These are phyloP conservation scores for Populus pruinosa DNA, from an alignment of 345 rosid genomes.

Conservation along the genomic window DNA sequence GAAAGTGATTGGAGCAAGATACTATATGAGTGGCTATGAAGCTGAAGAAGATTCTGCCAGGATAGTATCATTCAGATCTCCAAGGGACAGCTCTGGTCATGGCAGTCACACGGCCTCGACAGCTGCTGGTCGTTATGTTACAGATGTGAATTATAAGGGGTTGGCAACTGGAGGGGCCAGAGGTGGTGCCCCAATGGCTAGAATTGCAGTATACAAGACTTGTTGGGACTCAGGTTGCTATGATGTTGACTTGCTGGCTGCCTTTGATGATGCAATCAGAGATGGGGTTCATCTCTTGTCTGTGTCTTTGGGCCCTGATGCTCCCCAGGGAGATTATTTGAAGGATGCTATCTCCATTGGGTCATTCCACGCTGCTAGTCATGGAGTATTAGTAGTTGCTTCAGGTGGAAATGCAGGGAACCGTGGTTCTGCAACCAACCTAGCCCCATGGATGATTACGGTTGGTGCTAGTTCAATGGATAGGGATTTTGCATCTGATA, in stretches of 20 bases:
- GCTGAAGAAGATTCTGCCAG: constrained; percentile 41
- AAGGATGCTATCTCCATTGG: constrained; percentile 59
- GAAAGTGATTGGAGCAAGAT: constrained; percentile 58
- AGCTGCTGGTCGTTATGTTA: constrained; percentile 52
- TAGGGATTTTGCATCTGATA: constrained; percentile 42
- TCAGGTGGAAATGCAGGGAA: constrained; percentile 53
- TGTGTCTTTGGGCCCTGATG: constrained; percentile 47
- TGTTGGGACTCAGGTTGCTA: constrained; percentile 56
- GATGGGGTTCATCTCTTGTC: constrained; percentile 57
- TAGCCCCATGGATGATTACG: constrained; percentile 61
- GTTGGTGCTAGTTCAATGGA: constrained; percentile 55
- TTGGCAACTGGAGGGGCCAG: constrained; percentile 51
- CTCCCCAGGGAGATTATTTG: constrained; percentile 55
- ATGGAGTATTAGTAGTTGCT: constrained; percentile 50
- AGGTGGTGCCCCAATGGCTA: constrained; percentile 60
- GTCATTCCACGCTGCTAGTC: constrained; percentile 49
- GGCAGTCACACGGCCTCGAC: constrained; percentile 60
- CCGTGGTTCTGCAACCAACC: constrained; percentile 46
- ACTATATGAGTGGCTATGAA: constrained; percentile 47
- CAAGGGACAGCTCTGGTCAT: constrained; percentile 57
- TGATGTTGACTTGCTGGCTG: constrained; percentile 49
- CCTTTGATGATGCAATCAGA: constrained; percentile 54
- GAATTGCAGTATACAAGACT: constrained; percentile 54
- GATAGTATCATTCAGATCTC: constrained; percentile 36
- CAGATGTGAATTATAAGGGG: constrained; percentile 42